A percentile compares a stretch with the other conserved stretches of the same genome.
phyloP scores from a whole-genome alignment of 768 basidiomycete species.

The Lactarius pseudohatsudake region DNA sequence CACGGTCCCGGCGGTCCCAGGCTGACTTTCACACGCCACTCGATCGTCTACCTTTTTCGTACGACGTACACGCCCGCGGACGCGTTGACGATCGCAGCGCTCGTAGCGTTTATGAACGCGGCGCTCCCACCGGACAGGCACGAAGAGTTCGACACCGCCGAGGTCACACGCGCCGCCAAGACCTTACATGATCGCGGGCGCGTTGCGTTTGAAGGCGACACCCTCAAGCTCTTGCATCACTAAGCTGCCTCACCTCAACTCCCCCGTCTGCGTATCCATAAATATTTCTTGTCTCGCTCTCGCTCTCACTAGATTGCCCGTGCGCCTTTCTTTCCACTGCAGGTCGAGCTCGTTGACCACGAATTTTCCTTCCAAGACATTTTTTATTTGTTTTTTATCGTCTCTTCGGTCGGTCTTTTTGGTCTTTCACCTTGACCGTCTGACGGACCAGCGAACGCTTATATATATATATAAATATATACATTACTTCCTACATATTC shows the following conservation, averaged over 20 bases:
- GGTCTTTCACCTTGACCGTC: neutral
- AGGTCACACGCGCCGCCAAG: slow-evolving; percentile 47
- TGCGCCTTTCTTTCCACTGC: no score
- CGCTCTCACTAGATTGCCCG: no score
- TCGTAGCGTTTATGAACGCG: slow-evolving; percentile 71
- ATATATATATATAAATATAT: slow-evolving; percentile 1
- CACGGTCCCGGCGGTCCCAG: slow-evolving; percentile 35
- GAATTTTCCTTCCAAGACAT: neutral
- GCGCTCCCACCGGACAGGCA: slow-evolving; percentile 77
- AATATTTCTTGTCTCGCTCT: neutral
- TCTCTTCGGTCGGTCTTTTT: slow-evolving; percentile 6
- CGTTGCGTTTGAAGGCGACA: slow-evolving; percentile 37
- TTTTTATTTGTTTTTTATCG: slow-evolving; percentile 3
- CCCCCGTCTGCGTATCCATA: neutral
- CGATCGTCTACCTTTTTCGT: slow-evolving; percentile 62
- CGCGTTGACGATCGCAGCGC: slow-evolving; percentile 66
- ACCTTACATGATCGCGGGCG: slow-evolving; percentile 36
- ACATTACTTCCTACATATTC: neutral
- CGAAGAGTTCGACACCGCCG: slow-evolving; percentile 77
- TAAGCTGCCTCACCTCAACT: neutral
- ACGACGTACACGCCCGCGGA: slow-evolving; percentile 67
- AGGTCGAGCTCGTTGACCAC: neutral
- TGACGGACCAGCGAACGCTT: slow-evolving; percentile 11
- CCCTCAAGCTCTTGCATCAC: slow-evolving; percentile 30
- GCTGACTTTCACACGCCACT: slow-evolving; percentile 57